Percentiles rank a stretch among this genome's conserved stretches.
phyloP scores from a whole-genome alignment of 163 green algal genomes.

The Picocystis sp. region DNA sequence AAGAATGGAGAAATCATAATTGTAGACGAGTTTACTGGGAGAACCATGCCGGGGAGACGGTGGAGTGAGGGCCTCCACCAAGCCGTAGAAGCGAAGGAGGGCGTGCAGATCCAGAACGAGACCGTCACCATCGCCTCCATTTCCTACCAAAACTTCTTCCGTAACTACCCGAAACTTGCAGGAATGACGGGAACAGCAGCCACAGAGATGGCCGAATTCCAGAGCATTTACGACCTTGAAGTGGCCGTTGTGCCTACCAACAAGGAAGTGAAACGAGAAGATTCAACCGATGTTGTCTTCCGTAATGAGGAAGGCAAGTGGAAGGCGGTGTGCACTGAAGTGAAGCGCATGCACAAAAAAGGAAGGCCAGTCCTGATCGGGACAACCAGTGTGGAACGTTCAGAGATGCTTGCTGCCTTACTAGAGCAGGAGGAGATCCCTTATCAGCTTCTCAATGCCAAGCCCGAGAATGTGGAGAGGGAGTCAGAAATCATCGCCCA shows the following conservation, averaged over 20 bases:
- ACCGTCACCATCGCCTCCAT: conserved; percentile 88
- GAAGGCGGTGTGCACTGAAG: conserved; percentile 56
- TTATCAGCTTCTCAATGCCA: conserved; percentile 84
- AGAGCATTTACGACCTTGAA: conserved; percentile 79
- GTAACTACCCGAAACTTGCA: conserved; percentile 62
- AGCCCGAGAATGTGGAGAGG: conserved; percentile 96
- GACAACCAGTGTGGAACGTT: conserved; percentile 85
- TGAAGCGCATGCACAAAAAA: conserved; percentile 61
- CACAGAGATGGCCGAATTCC: conserved; percentile 81
- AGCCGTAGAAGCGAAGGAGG: conserved; percentile 95
- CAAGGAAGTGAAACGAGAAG: conserved; percentile 29
- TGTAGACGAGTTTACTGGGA: conserved; percentile 96
- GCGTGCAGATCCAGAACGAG: conserved; percentile 77
- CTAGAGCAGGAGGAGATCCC: conserved; percentile 39
- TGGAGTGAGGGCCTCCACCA: conserved; percentile 86
- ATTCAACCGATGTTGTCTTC: conserved; percentile 82
- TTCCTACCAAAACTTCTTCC: conserved; percentile 72
- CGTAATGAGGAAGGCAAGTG: conserved; percentile 49
- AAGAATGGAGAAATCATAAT: conserved; percentile 74
- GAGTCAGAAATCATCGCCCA: conserved; percentile 97
- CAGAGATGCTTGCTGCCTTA: conserved; percentile 56
- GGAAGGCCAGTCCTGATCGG: conserved; percentile 79
- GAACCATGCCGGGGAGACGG: conserved; percentile 79
- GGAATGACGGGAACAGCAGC: conserved; percentile 89
- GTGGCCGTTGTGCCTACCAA: conserved; percentile 86